Evolutionary conservation across 257 asterid species (phyloP), one percentile per base, ranked within the genome.

Genomic region (Echium plantagineum): DNA sequence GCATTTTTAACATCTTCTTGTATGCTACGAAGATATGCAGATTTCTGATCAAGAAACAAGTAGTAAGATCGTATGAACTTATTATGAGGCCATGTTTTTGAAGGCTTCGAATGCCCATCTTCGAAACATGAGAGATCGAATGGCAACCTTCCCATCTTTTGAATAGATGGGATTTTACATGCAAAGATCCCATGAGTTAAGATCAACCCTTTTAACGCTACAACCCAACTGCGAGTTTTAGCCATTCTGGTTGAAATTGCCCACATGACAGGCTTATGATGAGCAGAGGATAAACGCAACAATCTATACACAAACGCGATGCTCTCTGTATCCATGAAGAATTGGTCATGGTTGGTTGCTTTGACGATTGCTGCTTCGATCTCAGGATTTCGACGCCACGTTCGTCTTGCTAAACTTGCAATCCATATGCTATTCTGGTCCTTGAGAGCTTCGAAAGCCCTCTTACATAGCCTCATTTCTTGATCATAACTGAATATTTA

Each of bases 1-100:
- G 17, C 61, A 7, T 66, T 21, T 0, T 19, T 59, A 6, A 4
- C 55, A 15, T 49, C 6, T 12, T 58, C 6, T 12, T 58, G 59
- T 30, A 70, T 78, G 51, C 70, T 68, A 61, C 73, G 84, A 5
- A 78, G 46, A 2, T 70, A 58, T 2, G 80, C 51, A 0, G 97
- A 88, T 62, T 91, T 91, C 58, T 81, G 80, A 55, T 88, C 95
- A n/a, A 91, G 86, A 62, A 82, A 91, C 5, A 82, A 75, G 63
- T 72, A 91, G 52, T 88, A 91, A n/a, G 90, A 77, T n/a, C 82
- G 79, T 24, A 91, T 67, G 19, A 91, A 80, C 10, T 74, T 71
- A 35, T 82, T 67, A 52, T 73, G 75, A 1, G 87, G 79, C 94
- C 96, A 85, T 0, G 75, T 63, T 16, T 66, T 75, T 0, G 66